Base-by-base conservation (phyloP, 2,329 filamentous ascomycete species). In the Domatiomyces catenatus region DNA sequence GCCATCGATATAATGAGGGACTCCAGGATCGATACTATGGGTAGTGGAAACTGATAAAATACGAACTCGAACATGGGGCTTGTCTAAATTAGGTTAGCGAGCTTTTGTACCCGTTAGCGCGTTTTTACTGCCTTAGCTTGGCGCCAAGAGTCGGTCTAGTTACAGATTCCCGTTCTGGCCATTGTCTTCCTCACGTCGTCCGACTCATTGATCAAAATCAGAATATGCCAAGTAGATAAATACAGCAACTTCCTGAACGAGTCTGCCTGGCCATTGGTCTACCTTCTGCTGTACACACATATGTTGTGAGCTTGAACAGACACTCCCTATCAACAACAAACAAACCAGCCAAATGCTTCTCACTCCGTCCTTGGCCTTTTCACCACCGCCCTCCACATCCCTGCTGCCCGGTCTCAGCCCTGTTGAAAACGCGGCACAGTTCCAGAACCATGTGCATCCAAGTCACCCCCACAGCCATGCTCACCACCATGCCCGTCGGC, bases 311-410 rank as follows among this genome's bases (percentile, higher is more conserved):
- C 15, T 15, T 39, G 32, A 39, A 39, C 12, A 39, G 32, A 39
- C 10, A 39, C 32, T 5, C 32, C 5, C 10, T 10, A 15, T 39
- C 32, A 39, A 15, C 32, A 39, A 39, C 32, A 15, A 39, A 39
- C 32, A 39, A 47, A 19, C 44, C 42, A 24, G n/a, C 8, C 48
- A 44, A 20, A 58, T 53, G 48, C 49, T 56, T 32, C 44, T 58
- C 17, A 51, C 54, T 20, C 52, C 36, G 15, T 53, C 52, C 22
- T 50, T 58, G 8, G 54, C 56, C 6, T 46, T 54, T 39, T 48
- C 56, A 15, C 56, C 54, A 5, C 56, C 56, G 15, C 56, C 56
- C 3, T 47, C 56, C 7, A 28, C 56, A 26, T 56, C 56, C 7
- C 54, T 58, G 6, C 54, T 58, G 22, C 56, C 56, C 17, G 52